Evolutionary conservation across 306 rosid genomes (phyloP).

Genomic region (Corylus heterophylla): DNA sequence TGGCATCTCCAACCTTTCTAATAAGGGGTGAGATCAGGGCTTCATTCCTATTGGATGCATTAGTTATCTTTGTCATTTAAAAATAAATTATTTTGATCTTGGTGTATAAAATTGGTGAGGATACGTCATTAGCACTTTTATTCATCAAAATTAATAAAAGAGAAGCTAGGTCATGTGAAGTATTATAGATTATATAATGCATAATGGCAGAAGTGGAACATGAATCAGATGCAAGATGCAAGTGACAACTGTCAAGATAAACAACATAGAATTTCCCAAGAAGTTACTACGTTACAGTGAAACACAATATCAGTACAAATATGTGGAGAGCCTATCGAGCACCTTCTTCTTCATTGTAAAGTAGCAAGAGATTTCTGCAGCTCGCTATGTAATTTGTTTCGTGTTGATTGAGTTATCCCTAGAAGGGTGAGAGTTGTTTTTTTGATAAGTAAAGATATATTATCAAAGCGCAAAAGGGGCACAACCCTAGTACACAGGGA

Average conservation of each 20-base stretch:
- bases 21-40: neutral
- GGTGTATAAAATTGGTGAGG: neutral
- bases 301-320: neutral
- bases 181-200: constrained; percentile 5
- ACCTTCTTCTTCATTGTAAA: too few species aligned
- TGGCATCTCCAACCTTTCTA: neutral
- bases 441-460: too few species aligned
- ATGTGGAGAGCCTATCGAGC: neutral
- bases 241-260: neutral
- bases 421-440: too few species aligned
- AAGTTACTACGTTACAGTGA: neutral
- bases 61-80: neutral
- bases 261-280: neutral
- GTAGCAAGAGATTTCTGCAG: too few species aligned
- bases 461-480: too few species aligned
- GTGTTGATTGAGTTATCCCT: too few species aligned
- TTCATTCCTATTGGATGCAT: neutral
- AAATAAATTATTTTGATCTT: neutral
- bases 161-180: constrained; percentile 8
- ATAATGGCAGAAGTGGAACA: constrained; percentile 13
- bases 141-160: constrained; percentile 13
- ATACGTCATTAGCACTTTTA: neutral
- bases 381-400: too few species aligned
- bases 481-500: too few species aligned
- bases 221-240: constrained; percentile 9